Percentiles rank a stretch among this genome's conserved stretches.
Conservation (phyloP, 1,284 basidiomycete genomes). For the Apiotrichum gracile region DNA sequence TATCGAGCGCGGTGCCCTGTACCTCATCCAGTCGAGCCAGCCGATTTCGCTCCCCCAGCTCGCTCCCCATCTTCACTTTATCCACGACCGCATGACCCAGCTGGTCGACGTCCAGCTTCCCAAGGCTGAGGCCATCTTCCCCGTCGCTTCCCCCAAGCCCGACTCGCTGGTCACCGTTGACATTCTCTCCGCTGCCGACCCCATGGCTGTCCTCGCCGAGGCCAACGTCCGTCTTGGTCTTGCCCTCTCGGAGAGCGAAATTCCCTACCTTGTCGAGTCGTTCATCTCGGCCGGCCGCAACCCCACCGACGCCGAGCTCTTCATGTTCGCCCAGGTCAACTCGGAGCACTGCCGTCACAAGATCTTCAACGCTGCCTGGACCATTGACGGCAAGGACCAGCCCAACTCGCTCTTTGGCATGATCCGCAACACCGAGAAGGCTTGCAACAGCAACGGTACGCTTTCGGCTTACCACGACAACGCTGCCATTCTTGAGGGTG, state of each 20-base stretch:
- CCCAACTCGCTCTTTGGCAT: constrained; percentile 87
- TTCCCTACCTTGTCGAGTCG: constrained; percentile 85
- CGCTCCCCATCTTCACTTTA: constrained; percentile 56
- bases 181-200: constrained; percentile 53
- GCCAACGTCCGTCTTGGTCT: constrained; percentile 86
- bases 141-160: constrained; percentile 56
- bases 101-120: constrained; percentile 59
- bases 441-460: constrained; percentile 63
- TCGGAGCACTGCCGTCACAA: constrained; percentile 99
- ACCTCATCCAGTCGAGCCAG: constrained; percentile 57
- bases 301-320: constrained; percentile 95
- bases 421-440: constrained; percentile 93
- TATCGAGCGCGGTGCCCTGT: constrained; percentile 77
- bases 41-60: constrained; percentile 47
- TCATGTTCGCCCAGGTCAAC: constrained; percentile 99
- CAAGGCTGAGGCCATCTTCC: constrained; percentile 61
- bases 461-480: constrained; percentile 98
- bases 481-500: constrained; percentile 86
- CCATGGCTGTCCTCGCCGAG: constrained; percentile 55
- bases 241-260: constrained; percentile 83
- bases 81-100: constrained; percentile 97
- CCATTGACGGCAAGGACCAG: constrained; percentile 65
- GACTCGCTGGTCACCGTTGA: constrained; percentile 65
- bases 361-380: constrained; percentile 98
- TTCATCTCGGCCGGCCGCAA: constrained; percentile 73